phyloP scores from a whole-genome alignment of 139 green algal genomes.

The Tetradesmus lagerheimii region DNA sequence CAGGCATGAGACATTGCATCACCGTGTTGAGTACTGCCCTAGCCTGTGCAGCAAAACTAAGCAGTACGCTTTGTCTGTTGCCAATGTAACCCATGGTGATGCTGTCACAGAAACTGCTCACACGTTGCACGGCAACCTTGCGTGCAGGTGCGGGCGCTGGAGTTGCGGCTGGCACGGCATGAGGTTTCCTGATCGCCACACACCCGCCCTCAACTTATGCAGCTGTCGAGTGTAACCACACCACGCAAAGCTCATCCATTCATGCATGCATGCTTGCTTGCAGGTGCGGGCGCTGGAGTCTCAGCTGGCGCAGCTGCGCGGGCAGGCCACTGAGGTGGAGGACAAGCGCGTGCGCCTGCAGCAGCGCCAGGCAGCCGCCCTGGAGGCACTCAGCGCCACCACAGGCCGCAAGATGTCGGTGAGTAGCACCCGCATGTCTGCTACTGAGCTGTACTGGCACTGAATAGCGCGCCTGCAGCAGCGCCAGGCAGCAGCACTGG shows the following conservation, averaged over 20 bases:
- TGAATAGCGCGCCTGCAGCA: slow-evolving; percentile 47
- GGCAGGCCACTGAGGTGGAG: slow-evolving; percentile 59
- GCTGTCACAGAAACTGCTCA: too few species aligned
- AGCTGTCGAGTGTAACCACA: too few species aligned
- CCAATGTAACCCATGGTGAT: too few species aligned
- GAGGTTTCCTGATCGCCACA: too few species aligned
- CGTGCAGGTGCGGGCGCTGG: slow-evolving; percentile 56
- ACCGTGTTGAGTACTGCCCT: too few species aligned
- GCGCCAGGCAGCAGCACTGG: slow-evolving; percentile 33
- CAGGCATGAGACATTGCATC: slow-evolving; percentile 50
- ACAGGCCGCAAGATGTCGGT: slow-evolving; percentile 36
- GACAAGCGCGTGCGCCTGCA: slow-evolving; percentile 55
- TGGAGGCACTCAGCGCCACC: slow-evolving; percentile 36
- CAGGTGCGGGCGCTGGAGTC: slow-evolving; percentile 64
- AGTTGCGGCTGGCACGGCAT: slow-evolving; percentile 61
- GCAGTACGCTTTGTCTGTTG: too few species aligned
- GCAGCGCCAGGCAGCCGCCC: slow-evolving; percentile 33
- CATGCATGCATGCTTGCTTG: too few species aligned
- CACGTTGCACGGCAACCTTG: too few species aligned
- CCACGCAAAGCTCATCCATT: too few species aligned
- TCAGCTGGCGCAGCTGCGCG: slow-evolving; percentile 59
- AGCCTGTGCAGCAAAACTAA: too few species aligned
- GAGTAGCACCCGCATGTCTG: not conserved
- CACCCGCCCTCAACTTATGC: too few species aligned
- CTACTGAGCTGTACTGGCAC: too few species aligned